A percentile compares a stretch with the other conserved stretches of the same genome.
These are phyloP conservation scores for Peronospora destructor DNA, from an alignment of 352 stramenopile species.

Conservation along the genomic window DNA sequence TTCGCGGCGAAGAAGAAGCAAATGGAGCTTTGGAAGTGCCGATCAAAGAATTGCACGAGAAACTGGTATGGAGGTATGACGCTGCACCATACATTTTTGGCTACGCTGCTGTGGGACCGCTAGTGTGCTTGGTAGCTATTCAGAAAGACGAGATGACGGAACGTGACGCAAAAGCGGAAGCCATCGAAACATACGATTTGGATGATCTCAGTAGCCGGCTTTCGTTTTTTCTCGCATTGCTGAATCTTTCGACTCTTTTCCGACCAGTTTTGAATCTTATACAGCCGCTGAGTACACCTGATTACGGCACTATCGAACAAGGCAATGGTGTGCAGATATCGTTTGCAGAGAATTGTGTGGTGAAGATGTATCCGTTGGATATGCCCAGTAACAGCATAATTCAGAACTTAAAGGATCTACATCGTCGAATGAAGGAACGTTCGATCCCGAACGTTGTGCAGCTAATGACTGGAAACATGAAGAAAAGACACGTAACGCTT, in stretches of 20 bases:
- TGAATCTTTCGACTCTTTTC: conserved; percentile 30
- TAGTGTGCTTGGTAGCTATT: conserved; percentile 22
- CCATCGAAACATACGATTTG: conserved; percentile 22
- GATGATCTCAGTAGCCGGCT: conserved; percentile 9
- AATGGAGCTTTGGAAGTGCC: conserved; percentile 8
- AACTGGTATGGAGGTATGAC: conserved; percentile 27
- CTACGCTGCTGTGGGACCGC: conserved; percentile 23
- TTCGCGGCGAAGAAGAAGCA: conserved; percentile 17
- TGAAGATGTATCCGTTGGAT: conserved; percentile 10
- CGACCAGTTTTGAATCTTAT: conserved; percentile 11
- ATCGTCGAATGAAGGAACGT: conserved; percentile 9
- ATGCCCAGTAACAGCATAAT: conserved; percentile 11
- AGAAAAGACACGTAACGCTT: conserved; percentile 9
- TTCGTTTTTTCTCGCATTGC: conserved; percentile 23
- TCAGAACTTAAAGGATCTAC: conserved; percentile 5
- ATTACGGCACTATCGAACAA: conserved; percentile 7
- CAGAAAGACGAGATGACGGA: conserved; percentile 7
- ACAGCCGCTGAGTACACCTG: conserved; percentile 1
- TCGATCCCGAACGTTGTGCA: conserved; percentile 13
- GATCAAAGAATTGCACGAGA: conserved; percentile 18
- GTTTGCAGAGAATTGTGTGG: conserved; percentile 11
- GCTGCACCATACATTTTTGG: conserved; percentile 24
- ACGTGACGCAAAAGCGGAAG: conserved; percentile 18
- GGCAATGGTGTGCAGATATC: conserved; percentile 10
- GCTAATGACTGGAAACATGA: conserved; percentile 7